A percentile compares a stretch with the other conserved stretches of the same genome.
phyloP scores from a whole-genome alignment of 768 basidiomycete genomes.

The Glaciozyma martinii region DNA sequence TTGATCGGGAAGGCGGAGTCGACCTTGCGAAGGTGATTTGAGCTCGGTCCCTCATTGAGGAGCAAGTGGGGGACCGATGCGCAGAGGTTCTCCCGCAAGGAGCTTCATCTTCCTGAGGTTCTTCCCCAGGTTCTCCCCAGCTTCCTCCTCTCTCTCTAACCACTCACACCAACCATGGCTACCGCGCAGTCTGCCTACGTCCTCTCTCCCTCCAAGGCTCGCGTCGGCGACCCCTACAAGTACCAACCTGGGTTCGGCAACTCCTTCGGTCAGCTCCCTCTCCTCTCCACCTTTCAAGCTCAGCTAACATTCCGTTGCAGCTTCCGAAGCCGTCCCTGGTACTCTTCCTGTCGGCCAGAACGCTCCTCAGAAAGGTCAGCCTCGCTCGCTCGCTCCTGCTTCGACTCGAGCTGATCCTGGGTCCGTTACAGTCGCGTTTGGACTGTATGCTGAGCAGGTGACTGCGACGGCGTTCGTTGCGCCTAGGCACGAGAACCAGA shows the following conservation, averaged over 20 bases:
- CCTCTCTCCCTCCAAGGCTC: conserved; percentile 1
- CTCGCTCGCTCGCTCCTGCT: neutral
- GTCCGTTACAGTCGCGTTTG: conserved; percentile 50
- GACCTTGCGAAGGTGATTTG: too few species aligned
- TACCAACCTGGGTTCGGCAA: conserved; percentile 58
- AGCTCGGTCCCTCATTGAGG: too few species aligned
- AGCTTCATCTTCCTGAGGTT: neutral
- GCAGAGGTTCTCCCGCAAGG: neutral
- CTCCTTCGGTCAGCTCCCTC: conserved; percentile 41
- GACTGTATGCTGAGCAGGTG: conserved; percentile 51
- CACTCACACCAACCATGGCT: conserved; percentile 14
- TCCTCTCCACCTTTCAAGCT: neutral
- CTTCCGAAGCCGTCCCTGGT: conserved; percentile 41
- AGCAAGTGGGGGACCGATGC: conserved; percentile 1
- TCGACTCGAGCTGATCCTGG: too few species aligned
- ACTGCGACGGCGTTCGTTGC: conserved; percentile 50
- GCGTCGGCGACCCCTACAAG: conserved; percentile 45
- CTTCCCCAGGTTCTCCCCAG: too few species aligned
- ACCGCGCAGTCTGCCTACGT: conserved; percentile 26
- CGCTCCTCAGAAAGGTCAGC: conserved; percentile 49
- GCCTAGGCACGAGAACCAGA: conserved; percentile 50
- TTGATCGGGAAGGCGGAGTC: too few species aligned
- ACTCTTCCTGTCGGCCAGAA: conserved; percentile 55
- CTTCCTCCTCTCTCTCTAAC: too few species aligned
- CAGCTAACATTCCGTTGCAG: neutral